Evolutionary conservation across 192 early-diverging fungal species (phyloP), one percentile per base, ranked within the genome.

Genomic region (Fimicolochytrium jonesii): DNA sequence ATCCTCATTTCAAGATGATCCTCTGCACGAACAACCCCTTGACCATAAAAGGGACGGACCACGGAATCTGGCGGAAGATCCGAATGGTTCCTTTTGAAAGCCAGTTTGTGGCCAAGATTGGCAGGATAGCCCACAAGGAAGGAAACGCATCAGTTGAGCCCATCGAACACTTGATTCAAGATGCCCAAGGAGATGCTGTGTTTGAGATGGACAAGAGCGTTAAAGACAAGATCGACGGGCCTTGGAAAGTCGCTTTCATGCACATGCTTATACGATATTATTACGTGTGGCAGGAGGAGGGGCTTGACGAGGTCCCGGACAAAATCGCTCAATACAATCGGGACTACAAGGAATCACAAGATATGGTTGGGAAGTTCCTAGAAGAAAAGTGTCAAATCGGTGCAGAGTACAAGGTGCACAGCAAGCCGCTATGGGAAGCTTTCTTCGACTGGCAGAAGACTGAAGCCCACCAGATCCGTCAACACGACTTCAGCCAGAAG

Each of bases 11-110:
- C 35, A 55, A 55, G 35, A 10, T 55, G 53, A 55, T 55, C 33
- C 18, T 55, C 33, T 55, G 53, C 18, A 50, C 48, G 23, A 50
- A 50, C 22, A 50, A 50, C 26, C 22, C 48, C 4, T 50, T 50
- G 48, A 4, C 48, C 4, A 10, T 23, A 5, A 55, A 55, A 25
- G 53, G 53, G 53, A 53, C 53, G 53, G 53, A 55, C 32, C 53
- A 55, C 32, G 53, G 53, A 55, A 35, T 55, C 26, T 55, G 53
- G 53, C 53, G 53, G 4, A 55, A 55, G 53, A 55, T 55, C 18
- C 53, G 53, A 18, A 55, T 55, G 53, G 53, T 33, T 55, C 53
- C 53, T 3, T 55, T 55, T 18, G 53, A 55, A 18, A 55, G 53
- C 20, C 53, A 34, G 18, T 55, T 35, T 55, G 53, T 31, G 53